A percentile compares a stretch with the other conserved stretches of the same genome.
phyloP scores from a whole-genome alignment of 208 protist species.

The Angomonas desouzai region DNA sequence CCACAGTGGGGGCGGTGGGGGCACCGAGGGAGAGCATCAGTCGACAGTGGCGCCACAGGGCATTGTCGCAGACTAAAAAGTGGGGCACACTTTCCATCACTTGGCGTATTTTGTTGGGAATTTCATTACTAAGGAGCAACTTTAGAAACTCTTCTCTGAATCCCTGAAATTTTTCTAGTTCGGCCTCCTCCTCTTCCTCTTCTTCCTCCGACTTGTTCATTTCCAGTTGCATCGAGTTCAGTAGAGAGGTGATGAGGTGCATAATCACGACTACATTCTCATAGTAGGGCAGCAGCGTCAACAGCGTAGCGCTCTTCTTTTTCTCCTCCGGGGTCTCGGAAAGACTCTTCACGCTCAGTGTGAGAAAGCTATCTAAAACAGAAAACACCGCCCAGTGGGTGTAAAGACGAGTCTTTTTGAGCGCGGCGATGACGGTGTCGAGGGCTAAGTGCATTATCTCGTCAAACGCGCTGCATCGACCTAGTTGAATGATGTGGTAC shows the following conservation, averaged over 20 bases:
- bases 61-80: slow-evolving; percentile 1
- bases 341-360: slow-evolving; percentile 30
- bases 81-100: not conserved
- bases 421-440: slow-evolving; percentile 44
- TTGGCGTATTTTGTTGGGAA: not conserved
- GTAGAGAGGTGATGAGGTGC: slow-evolving; percentile 25
- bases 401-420: slow-evolving; percentile 37
- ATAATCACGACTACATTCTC: slow-evolving; percentile 59
- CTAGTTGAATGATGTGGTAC: slow-evolving; percentile 25
- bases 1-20: not conserved
- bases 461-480: slow-evolving; percentile 54
- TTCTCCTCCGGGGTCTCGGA: not conserved
- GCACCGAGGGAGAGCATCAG: not conserved
- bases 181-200: not conserved
- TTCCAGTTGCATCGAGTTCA: slow-evolving; percentile 17
- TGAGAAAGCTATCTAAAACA: slow-evolving; percentile 35
- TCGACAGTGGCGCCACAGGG: not conserved
- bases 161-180: not conserved
- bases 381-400: slow-evolving; percentile 50
- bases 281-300: slow-evolving; percentile 49
- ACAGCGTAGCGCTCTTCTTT: slow-evolving; percentile 9
- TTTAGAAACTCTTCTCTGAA: not conserved
- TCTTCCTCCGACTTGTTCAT: not conserved
- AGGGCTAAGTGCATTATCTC: slow-evolving; percentile 51
- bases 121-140: not conserved